Base-by-base conservation (phyloP, 768 basidiomycete genomes). In the Agrocybe pediades region DNA sequence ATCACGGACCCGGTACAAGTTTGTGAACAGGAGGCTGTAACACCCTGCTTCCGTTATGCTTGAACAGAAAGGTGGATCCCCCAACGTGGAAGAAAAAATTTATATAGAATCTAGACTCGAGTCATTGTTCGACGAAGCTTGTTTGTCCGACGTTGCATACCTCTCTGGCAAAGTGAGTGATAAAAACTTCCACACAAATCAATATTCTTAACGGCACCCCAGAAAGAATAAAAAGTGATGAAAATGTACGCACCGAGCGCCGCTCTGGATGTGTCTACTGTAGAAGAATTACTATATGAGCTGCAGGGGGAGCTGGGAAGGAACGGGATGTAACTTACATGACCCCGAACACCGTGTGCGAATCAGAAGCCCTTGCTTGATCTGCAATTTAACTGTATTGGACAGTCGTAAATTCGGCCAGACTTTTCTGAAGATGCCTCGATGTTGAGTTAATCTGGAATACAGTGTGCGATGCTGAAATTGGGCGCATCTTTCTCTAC, bases 391-490 rank as follows among this genome's bases (percentile, higher is more conserved):
- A 13, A 36, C n/a, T 36, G n/a, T 36, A 36, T n/a, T n/a, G n/a
- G n/a, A n/a, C n/a, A n/a, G n/a, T n/a, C n/a, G n/a, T n/a, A n/a
- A n/a, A n/a, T n/a, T n/a, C n/a, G n/a, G n/a, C n/a, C n/a, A n/a
- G n/a, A n/a, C n/a, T n/a, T n/a, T n/a, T n/a, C n/a, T n/a, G n/a
- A n/a, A n/a, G 65, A 63, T 39, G 71, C 65, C 54, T 62, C 55
- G 29, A 72, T 65, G 58, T 69, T 68, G 24, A 47, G n/a, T n/a
- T n/a, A n/a, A n/a, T n/a, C n/a, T n/a, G 41, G 20, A 27, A 26
- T 46, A 33, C 21, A 39, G 48, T 29, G 16, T 39, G 45, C 33
- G 41, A 49, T 40, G 42, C 46, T 33, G 53, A 51, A 44, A n/a
- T n/a, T n/a, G n/a, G n/a, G 23, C n/a, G 47, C 41, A 46, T 55